A percentile compares a stretch with the other conserved stretches of the same genome.
These are phyloP conservation scores for Jimgerdemannia flammicorona DNA, from an alignment of 192 early-diverging fungal species.

Conservation along the genomic window DNA sequence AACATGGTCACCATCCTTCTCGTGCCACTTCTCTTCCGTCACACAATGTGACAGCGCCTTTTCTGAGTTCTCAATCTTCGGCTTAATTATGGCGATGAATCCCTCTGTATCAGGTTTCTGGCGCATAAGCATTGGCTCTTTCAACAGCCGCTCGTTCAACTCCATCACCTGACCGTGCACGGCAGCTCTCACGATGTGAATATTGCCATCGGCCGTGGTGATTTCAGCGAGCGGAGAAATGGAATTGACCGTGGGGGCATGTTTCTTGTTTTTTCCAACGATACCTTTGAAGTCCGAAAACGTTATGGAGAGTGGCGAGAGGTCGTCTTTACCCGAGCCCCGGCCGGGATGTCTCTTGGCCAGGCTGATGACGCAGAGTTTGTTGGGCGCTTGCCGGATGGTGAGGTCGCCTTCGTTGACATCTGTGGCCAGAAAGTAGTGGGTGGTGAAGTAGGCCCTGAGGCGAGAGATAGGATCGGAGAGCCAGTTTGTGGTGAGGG, in stretches of 20 bases:
- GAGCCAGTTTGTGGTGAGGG: neutral
- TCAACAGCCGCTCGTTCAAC: conserved; percentile 6
- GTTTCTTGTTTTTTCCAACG: neutral
- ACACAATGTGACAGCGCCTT: conserved; percentile 13
- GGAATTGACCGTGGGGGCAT: neutral
- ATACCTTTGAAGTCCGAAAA: neutral
- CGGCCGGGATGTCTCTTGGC: conserved; percentile 7
- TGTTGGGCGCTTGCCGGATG: conserved; percentile 22
- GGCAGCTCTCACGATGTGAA: conserved; percentile 2
- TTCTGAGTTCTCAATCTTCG: conserved; percentile 11
- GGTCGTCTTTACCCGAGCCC: neutral
- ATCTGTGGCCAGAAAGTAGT: conserved; percentile 7
- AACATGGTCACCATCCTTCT: neutral
- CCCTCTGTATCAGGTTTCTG: conserved; percentile 15
- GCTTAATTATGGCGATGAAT: conserved; percentile 22
- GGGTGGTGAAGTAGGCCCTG: conserved; percentile 15
- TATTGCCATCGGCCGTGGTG: neutral
- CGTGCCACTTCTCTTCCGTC: conserved; percentile 1
- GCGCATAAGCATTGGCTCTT: conserved; percentile 1
- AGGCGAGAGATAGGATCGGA: conserved; percentile 9
- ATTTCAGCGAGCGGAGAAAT: neutral
- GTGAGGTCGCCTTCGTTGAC: conserved; percentile 13
- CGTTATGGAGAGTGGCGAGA: conserved; percentile 2
- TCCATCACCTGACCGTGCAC: conserved; percentile 11
- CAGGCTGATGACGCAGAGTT: conserved; percentile 18